Evolutionary conservation across 73 alveolate genomes (phyloP).

Genomic region (Diophrys sp.): DNA sequence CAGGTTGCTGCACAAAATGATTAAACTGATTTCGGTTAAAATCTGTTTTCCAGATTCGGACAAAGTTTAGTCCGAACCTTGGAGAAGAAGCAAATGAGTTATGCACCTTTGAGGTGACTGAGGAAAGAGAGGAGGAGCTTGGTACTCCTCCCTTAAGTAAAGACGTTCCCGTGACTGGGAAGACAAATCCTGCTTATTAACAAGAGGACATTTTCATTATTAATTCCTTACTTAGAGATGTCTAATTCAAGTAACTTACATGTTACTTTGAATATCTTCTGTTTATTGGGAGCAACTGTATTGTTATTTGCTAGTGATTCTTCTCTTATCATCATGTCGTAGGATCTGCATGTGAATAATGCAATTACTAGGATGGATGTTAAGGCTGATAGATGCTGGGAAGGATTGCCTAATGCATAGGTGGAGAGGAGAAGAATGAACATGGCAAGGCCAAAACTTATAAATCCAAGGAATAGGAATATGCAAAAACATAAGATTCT

Average conservation of each 20-base stretch:
- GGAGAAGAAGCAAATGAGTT: too few species aligned
- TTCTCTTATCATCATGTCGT: background rate
- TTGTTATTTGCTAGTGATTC: background rate
- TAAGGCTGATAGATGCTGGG: background rate
- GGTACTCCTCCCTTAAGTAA: too few species aligned
- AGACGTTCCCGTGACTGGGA: too few species aligned
- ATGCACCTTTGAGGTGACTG: too few species aligned
- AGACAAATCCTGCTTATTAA: too few species aligned
- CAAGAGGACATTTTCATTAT: too few species aligned
- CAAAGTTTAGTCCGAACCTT: too few species aligned
- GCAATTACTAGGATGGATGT: background rate
- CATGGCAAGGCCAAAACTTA: background rate
- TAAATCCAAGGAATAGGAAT: background rate
- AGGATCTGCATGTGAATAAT: background rate
- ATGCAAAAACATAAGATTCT: background rate
- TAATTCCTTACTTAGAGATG: background rate
- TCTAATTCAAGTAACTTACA: background rate
- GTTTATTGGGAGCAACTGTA: background rate
- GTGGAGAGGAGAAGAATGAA: background rate
- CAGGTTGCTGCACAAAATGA: too few species aligned
- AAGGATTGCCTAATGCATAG: background rate
- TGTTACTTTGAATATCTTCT: background rate
- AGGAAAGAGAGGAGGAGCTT: too few species aligned
- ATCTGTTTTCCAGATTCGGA: too few species aligned
- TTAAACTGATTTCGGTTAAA: too few species aligned